Percentiles rank a stretch among this genome's conserved stretches.
Evolutionary conservation across 768 basidiomycete species (phyloP).

Genomic region (Leccinum rimulosum): DNA sequence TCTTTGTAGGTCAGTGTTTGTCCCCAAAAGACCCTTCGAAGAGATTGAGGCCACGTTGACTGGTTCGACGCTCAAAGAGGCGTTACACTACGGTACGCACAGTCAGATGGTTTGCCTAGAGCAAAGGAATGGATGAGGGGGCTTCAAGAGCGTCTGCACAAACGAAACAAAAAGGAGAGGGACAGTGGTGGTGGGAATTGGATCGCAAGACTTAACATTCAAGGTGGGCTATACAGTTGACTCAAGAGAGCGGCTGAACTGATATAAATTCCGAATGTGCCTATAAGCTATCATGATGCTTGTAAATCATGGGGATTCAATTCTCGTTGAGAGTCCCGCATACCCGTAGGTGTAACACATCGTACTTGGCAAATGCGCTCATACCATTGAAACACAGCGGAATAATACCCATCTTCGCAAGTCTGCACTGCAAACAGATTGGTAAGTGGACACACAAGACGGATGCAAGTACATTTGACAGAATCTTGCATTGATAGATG

Average conservation of each 20-base stretch:
- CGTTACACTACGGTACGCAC: constrained; percentile 72
- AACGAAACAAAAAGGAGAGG: constrained; percentile 50
- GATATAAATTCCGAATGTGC: neutral
- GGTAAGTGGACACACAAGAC: constrained; percentile 34
- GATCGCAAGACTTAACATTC: constrained; percentile 80
- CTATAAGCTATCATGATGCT: constrained; percentile 59
- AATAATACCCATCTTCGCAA: constrained; percentile 56
- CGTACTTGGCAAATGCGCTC: neutral
- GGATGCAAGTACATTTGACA: neutral
- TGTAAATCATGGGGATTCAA: constrained; percentile 68
- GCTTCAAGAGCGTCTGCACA: constrained; percentile 66
- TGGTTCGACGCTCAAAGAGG: constrained; percentile 17
- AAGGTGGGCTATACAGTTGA: constrained; percentile 46
- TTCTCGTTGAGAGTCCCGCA: constrained; percentile 75
- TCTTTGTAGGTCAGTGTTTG: too few relatives aligned
- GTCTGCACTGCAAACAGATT: constrained; percentile 49
- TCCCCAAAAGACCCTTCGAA: too few relatives aligned
- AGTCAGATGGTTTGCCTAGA: constrained; percentile 59
- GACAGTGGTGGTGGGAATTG: constrained; percentile 64
- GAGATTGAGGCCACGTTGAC: too few relatives aligned
- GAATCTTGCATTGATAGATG: constrained; percentile 48
- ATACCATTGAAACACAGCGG: constrained; percentile 38
- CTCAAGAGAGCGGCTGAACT: neutral
- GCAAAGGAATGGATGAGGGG: constrained; percentile 61
- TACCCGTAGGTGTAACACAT: constrained; percentile 46